These are phyloP conservation scores for Colletotrichum spaethianum DNA, from an alignment of 2,329 filamentous ascomycete genomes.

Conservation along the genomic window DNA sequence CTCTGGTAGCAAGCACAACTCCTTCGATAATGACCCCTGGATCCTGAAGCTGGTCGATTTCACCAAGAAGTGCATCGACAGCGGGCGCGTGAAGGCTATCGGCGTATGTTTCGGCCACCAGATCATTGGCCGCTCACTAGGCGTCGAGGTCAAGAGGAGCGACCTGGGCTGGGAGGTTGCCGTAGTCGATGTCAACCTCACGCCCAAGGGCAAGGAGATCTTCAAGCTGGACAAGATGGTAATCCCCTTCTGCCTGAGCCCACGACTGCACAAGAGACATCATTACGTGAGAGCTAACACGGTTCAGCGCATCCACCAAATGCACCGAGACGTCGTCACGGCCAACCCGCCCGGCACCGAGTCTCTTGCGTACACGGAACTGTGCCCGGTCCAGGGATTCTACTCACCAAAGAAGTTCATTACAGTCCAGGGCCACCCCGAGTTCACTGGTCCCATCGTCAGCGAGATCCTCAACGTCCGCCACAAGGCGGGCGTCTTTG, in stretches of 20 bases:
- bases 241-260: conserved; percentile 39
- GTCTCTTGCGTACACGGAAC: conserved; percentile 73
- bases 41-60: conserved; percentile 82
- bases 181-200: conserved; percentile 78
- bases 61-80: conserved; percentile 69
- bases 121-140: conserved; percentile 82
- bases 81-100: conserved; percentile 77
- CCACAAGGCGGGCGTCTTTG: conserved; percentile 77
- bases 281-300: conserved; percentile 1
- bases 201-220: conserved; percentile 77
- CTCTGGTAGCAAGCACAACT: conserved; percentile 81
- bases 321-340: conserved; percentile 86
- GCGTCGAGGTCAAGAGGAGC: conserved; percentile 75
- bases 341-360: conserved; percentile 73
- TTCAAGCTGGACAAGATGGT: conserved; percentile 77
- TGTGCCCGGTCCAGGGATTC: conserved; percentile 85
- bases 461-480: conserved; percentile 76
- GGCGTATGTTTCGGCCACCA: conserved; percentile 93
- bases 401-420: conserved; percentile 77
- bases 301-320: conserved; percentile 80
- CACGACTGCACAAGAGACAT: neutral
- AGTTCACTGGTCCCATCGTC: conserved; percentile 82
- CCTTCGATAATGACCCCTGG: conserved; percentile 83
- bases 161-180: conserved; percentile 85
- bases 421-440: conserved; percentile 88